phyloP scores from a whole-genome alignment of 768 basidiomycete genomes.

The Sarcodon aspratus region DNA sequence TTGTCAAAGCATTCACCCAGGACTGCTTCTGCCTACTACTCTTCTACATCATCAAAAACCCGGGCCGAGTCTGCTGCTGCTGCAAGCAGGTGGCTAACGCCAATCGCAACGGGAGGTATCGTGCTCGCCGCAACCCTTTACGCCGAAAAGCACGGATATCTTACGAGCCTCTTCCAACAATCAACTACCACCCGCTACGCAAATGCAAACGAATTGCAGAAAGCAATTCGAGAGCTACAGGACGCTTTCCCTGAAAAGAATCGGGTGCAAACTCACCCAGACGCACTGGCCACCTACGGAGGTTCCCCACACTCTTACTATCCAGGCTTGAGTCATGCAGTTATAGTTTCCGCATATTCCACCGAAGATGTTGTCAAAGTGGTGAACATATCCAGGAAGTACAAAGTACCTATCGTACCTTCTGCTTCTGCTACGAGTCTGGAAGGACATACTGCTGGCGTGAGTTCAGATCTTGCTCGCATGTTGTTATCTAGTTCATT shows the following conservation, averaged over 20 bases:
- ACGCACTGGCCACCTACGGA: not conserved
- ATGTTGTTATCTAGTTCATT: not conserved
- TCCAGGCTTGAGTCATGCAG: slow-evolving; percentile 12
- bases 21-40: no score
- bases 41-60: no score
- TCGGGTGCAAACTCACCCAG: not conserved
- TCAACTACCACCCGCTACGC: no score
- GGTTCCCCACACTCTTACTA: not conserved
- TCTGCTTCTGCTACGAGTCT: slow-evolving; percentile 82
- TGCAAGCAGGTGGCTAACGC: no score
- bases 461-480: slow-evolving; percentile 17
- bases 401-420: slow-evolving; percentile 65
- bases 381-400: slow-evolving; percentile 66
- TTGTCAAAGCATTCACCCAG: no score
- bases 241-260: not conserved
- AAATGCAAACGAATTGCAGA: not conserved
- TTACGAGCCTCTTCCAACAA: no score
- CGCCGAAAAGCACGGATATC: no score
- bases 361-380: slow-evolving; percentile 80
- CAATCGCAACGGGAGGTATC: no score
- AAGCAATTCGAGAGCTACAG: not conserved
- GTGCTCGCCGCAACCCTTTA: no score
- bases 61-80: no score
- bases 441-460: slow-evolving; percentile 79
- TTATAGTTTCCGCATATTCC: slow-evolving; percentile 45